Conservation (phyloP, 2,329 filamentous ascomycete genomes). For the Passalora sequoiae region DNA sequence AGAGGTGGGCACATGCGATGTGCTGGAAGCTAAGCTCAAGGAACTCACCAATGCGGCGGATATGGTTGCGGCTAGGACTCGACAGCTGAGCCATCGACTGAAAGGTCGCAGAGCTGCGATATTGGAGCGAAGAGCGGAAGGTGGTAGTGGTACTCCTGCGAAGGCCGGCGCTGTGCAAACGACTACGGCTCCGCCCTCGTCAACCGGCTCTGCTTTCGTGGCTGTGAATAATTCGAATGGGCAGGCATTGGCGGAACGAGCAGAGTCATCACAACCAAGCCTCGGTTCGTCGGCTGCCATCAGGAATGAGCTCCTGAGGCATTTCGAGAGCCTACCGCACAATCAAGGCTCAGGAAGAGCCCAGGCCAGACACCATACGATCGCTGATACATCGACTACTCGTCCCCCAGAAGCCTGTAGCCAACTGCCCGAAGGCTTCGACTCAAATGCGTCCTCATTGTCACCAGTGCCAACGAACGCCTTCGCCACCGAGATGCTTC, state of each 20-base stretch:
- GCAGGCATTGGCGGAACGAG: conserved; percentile 1
- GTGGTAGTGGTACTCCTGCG: conserved; percentile 33
- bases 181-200: conserved; percentile 27
- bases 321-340: conserved; percentile 58
- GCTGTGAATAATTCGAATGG: conserved; percentile 51
- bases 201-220: conserved; percentile 46
- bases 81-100: conserved; percentile 75
- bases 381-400: conserved; percentile 6
- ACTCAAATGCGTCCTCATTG: conserved; percentile 28
- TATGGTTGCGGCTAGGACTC: conserved; percentile 61
- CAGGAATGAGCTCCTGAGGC: conserved; percentile 56
- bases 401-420: conserved; percentile 5
- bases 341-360: conserved; percentile 34
- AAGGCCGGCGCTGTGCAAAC: conserved; percentile 30
- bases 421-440: conserved; percentile 14
- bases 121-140: conserved; percentile 53
- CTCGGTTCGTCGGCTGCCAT: conserved; percentile 49
- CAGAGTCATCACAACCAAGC: conserved; percentile 32
- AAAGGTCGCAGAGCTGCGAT: conserved; percentile 72
- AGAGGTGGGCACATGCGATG: conserved; percentile 76
- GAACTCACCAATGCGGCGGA: conserved; percentile 77
- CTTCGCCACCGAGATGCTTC: conserved; percentile 22
- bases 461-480: conserved; percentile 27
- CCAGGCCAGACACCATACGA: conserved; percentile 24
- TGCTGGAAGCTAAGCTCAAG: conserved; percentile 71